phyloP scores from a whole-genome alignment of 495 filamentous ascomycete genomes.

The Xylaria acuta region DNA sequence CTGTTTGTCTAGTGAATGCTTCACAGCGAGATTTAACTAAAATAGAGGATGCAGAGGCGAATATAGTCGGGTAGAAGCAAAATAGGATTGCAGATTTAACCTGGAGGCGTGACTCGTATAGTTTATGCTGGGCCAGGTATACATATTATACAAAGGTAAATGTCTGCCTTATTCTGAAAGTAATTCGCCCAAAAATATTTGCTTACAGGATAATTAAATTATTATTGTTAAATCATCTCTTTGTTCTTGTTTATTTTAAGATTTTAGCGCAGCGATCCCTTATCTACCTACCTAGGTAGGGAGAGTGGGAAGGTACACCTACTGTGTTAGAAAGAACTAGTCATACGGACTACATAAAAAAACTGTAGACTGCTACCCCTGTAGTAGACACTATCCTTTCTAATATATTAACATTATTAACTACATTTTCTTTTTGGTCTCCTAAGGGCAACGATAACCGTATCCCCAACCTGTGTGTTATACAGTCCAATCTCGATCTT shows the following conservation, averaged over 20 bases:
- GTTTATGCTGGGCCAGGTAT: neutral
- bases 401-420: no score
- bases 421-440: no score
- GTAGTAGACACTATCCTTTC: no score
- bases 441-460: no score
- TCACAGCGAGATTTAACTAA: slow-evolving; percentile 9
- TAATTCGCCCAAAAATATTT: neutral
- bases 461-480: no score
- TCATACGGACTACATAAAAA: no score
- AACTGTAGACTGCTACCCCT: no score
- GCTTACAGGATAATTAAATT: neutral
- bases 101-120: neutral
- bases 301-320: no score
- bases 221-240: neutral
- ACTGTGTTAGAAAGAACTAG: no score
- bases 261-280: no score
- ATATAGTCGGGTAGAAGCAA: neutral
- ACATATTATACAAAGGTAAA: neutral
- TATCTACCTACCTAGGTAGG: no score
- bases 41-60: slow-evolving; percentile 2
- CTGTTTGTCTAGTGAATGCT: slow-evolving; percentile 22
- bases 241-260: neutral
- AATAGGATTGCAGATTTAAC: neutral
- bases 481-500: no score
- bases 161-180: neutral